Conservation (phyloP, 2,329 filamentous ascomycete species). For the Curvularia sp. region DNA sequence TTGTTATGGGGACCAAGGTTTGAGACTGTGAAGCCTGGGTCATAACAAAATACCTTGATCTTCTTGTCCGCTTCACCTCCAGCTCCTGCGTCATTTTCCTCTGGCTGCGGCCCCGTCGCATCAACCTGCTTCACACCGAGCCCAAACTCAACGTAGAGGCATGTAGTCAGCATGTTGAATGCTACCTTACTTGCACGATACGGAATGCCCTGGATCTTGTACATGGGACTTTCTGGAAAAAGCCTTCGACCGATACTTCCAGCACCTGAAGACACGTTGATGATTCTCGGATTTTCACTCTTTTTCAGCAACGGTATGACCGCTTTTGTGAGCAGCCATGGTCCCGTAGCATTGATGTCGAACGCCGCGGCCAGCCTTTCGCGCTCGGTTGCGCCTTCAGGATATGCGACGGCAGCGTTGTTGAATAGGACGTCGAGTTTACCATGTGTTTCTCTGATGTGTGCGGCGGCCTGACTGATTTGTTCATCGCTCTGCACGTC, state of each 20-base stretch:
- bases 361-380: constrained; percentile 36
- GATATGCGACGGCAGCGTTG: constrained; percentile 46
- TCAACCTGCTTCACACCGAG: constrained; percentile 20
- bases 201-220: constrained; percentile 34
- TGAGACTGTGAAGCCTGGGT: constrained; percentile 50
- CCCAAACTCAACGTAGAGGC: constrained; percentile 42
- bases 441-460: constrained; percentile 39
- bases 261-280: constrained; percentile 48
- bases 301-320: constrained; percentile 29
- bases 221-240: constrained; percentile 33
- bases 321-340: constrained; percentile 33
- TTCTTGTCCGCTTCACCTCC: constrained; percentile 15
- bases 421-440: constrained; percentile 51
- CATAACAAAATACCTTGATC: constrained; percentile 51
- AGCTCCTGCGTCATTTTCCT: not conserved
- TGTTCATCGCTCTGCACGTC: constrained; percentile 55
- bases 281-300: constrained; percentile 35
- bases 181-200: constrained; percentile 52
- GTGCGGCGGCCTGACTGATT: constrained; percentile 48
- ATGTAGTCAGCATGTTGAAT: constrained; percentile 50
- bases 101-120: not conserved
- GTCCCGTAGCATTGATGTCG: constrained; percentile 41
- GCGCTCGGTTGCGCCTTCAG: constrained; percentile 27
- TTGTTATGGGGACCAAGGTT: constrained; percentile 46
- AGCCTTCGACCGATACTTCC: constrained; percentile 45